A percentile compares a stretch with the other conserved stretches of the same genome.
Evolutionary conservation across 768 basidiomycete genomes (phyloP).

Genomic region (Serendipita sp.): DNA sequence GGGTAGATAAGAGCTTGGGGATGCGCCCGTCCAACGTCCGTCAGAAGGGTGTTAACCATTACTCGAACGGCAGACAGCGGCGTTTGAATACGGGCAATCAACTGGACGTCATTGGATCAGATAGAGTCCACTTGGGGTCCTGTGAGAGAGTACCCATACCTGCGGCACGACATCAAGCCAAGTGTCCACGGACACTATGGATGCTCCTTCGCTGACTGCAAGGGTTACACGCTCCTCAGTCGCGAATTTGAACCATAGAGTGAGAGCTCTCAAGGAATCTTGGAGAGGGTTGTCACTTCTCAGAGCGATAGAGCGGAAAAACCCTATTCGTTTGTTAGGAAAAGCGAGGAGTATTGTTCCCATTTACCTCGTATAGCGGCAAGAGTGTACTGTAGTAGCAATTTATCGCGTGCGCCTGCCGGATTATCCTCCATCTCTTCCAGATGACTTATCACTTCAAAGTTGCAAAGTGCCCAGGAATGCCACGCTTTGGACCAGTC

Average conservation of each 20-base stretch:
- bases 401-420: constrained; percentile 27
- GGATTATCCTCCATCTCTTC: constrained; percentile 49
- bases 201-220: constrained; percentile 77
- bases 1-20: constrained; percentile 95
- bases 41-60: constrained; percentile 76
- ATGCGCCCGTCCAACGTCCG: constrained; percentile 88
- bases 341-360: constrained; percentile 9
- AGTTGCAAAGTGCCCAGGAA: constrained; percentile 93
- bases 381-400: constrained; percentile 68
- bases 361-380: constrained; percentile 86
- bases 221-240: constrained; percentile 77
- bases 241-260: constrained; percentile 97
- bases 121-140: too few species aligned
- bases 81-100: constrained; percentile 96
- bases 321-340: constrained; percentile 32
- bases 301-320: constrained; percentile 88
- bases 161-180: constrained; percentile 99
- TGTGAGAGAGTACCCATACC: constrained; percentile 28
- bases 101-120: constrained; percentile 31
- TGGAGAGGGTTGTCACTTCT: constrained; percentile 84
- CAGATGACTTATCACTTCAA: constrained; percentile 75
- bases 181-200: constrained; percentile 84
- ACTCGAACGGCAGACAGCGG: constrained; percentile 73
- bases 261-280: constrained; percentile 82
- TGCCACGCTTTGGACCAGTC: constrained; percentile 99